Evolutionary conservation across 2,329 filamentous ascomycete species (phyloP).

Genomic region (Penicillium hesseltinei): DNA sequence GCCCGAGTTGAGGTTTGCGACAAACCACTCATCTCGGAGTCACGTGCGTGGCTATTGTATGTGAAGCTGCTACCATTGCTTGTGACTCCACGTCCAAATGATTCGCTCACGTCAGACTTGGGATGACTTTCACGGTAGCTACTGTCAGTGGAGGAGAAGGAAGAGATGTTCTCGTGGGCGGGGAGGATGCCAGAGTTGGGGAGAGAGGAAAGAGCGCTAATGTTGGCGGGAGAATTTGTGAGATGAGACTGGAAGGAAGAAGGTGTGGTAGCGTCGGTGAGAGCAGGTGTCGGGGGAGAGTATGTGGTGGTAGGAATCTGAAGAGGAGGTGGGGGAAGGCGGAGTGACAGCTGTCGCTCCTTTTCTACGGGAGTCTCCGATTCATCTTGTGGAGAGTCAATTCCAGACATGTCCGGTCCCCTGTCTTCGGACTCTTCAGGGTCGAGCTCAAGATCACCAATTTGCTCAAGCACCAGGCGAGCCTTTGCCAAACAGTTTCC

Average conservation of each 20-base stretch:
- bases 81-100: constrained; percentile 65
- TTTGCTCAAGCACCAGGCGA: constrained; percentile 78
- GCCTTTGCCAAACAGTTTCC: constrained; percentile 89
- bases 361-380: constrained; percentile 17
- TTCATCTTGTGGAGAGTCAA: constrained; percentile 20
- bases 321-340: constrained; percentile 47
- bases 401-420: constrained; percentile 12
- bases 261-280: constrained; percentile 40
- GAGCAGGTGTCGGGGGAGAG: constrained; percentile 35
- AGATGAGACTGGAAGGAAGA: constrained; percentile 47
- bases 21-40: constrained; percentile 75
- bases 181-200: constrained; percentile 28
- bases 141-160: constrained; percentile 31
- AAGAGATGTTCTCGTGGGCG: constrained; percentile 28
- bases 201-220: constrained; percentile 29
- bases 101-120: constrained; percentile 33
- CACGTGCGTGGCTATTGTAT: constrained; percentile 67
- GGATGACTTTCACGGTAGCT: constrained; percentile 38
- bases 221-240: constrained; percentile 29
- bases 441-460: constrained; percentile 85
- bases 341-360: constrained; percentile 34
- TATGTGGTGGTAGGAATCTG: constrained; percentile 42
- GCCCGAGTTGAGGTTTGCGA: constrained; percentile 84
- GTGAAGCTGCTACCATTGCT: constrained; percentile 77
- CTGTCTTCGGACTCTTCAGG: constrained; percentile 47